Conservation (phyloP, 768 basidiomycete species). For the Panaeolus cyanescens region DNA sequence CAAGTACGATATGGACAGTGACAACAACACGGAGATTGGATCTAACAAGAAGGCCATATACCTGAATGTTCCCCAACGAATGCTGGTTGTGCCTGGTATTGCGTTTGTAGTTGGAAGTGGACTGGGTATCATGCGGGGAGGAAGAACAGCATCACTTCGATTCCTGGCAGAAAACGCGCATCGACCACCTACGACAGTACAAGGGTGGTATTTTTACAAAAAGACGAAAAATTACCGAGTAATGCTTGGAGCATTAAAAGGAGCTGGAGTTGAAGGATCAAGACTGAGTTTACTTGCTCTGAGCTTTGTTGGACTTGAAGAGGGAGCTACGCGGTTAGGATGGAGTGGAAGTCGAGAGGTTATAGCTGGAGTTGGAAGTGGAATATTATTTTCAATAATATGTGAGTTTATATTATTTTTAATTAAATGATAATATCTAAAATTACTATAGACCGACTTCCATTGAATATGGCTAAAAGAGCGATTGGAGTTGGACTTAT, state of each 20-base stretch:
- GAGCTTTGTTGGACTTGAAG: conserved; percentile 48
- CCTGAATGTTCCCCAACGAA: conserved; percentile 54
- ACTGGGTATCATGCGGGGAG: conserved; percentile 75
- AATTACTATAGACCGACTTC: conserved; percentile 52
- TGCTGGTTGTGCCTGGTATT: conserved; percentile 61
- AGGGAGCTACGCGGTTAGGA: conserved; percentile 36
- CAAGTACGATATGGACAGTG: background rate
- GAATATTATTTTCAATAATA: conserved; percentile 54
- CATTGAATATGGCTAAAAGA: conserved; percentile 48
- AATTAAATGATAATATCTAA: background rate
- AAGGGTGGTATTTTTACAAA: conserved; percentile 96
- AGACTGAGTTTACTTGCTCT: conserved; percentile 44
- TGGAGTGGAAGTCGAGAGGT: conserved; percentile 46
- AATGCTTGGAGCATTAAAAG: conserved; percentile 70
- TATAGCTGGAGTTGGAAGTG: conserved; percentile 69
- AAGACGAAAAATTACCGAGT: conserved; percentile 94
- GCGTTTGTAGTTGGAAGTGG: conserved; percentile 63
- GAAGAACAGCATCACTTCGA: conserved; percentile 68
- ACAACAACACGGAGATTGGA: conserved; percentile 2
- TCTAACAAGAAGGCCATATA: conserved; percentile 22
- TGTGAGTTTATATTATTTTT: conserved; percentile 35
- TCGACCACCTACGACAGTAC: conserved; percentile 78
- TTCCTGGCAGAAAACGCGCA: conserved; percentile 95
- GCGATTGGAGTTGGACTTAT: conserved; percentile 56
- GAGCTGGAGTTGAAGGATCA: conserved; percentile 58